Evolutionary conservation across 148 eudicot species (phyloP), one percentile per base, ranked within the genome.

Genomic region (Spergularia bocconei): DNA sequence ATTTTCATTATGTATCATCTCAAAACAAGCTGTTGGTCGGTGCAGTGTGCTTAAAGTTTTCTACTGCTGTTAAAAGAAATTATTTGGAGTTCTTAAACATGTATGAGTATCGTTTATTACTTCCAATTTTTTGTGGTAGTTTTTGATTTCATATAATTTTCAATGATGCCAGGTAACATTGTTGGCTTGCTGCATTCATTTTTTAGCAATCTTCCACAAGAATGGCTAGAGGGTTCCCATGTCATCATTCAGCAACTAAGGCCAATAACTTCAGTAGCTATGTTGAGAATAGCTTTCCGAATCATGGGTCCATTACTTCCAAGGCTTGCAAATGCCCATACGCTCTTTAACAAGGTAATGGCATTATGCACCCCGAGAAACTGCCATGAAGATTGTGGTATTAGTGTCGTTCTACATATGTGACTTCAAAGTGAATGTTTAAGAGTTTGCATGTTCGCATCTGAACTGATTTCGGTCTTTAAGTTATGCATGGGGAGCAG

Each of bases 221-320:
- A 95, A 81, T 95, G 99, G 99, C 82, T 95, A 41, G 99, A 95
- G 81, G 93, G 91, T 56, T 84, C 97, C 50, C 92, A 90, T 70
- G 87, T 89, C 39, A 84, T 95, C 63, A 79, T 95, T 61, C 85
- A 87, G 82, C 91, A 95, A 84, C 92, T 95, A 48, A 85, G 89
- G 77, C 99, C 97, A 52, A 85, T 95, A 74, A 85, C 87, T 69
- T 95, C 99, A n/a, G 88, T 95, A 57, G 96, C 96, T 53, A 91
- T 91, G 85, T 72, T 95, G 77, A 84, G 99, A 84, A 89, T 95
- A 82, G 92, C 81, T 66, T 95, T 95, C 77, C 99, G 99, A 72
- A 92, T 95, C 50, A 84, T 95, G 84, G 97, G 99, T 61, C 99
- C 99, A 7, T 80, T 95, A 87, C 97, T 95, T 78, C 97, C 99